Conservation (phyloP, 148 eudicot species). For the Chenopodium berlandieri region DNA sequence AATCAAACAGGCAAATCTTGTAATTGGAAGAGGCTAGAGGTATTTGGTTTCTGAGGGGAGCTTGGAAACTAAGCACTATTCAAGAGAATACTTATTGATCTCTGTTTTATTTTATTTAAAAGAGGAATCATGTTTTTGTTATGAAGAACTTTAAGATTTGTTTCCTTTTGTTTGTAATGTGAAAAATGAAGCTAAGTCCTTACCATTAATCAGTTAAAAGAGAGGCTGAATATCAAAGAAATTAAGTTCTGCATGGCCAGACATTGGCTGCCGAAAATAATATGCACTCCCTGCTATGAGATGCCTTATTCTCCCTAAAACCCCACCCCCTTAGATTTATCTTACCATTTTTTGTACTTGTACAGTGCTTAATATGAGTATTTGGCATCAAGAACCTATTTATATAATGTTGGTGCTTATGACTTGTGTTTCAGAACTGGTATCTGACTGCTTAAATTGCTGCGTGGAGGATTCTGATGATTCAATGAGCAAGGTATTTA, state of each 20-base stretch:
- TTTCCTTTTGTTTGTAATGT: not conserved
- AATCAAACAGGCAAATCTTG: not conserved
- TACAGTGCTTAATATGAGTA: not conserved
- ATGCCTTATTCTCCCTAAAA: not conserved
- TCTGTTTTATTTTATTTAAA: not conserved
- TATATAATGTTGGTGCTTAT: not conserved
- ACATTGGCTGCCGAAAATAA: not conserved
- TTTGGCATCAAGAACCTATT: not conserved
- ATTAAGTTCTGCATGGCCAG: not conserved
- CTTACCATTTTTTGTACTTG: not conserved
- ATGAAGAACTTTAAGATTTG: not conserved
- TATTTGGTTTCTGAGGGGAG: not conserved
- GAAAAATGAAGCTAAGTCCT: not conserved
- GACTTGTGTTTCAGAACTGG: conserved; percentile 52
- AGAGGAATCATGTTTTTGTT: too few species aligned
- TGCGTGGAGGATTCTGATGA: conserved; percentile 93
- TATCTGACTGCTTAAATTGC: conserved; percentile 83
- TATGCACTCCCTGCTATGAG: conserved; percentile 1
- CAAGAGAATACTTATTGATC: not conserved
- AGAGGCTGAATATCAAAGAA: not conserved
- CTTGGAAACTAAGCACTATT: not conserved
- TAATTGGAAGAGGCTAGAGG: not conserved
- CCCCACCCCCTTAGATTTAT: too few species aligned
- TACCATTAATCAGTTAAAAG: not conserved
- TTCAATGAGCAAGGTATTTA: conserved; percentile 85